phyloP scores from a whole-genome alignment of 306 rosid genomes.

The Dalbergia cultrata region DNA sequence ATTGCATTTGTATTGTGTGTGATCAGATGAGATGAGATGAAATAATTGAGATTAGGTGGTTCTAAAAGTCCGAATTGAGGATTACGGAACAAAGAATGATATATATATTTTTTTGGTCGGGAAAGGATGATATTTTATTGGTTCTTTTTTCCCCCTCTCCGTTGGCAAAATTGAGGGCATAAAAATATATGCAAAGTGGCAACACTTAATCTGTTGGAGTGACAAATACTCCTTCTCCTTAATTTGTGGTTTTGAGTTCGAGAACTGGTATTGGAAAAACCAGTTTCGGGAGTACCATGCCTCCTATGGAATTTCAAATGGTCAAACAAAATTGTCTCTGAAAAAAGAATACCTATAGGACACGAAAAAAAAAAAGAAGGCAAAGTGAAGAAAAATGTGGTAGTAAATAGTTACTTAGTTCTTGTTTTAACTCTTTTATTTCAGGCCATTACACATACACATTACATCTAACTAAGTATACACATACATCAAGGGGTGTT shows the following conservation, averaged over 20 bases:
- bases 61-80: neutral
- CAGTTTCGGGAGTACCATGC: no score
- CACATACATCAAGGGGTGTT: slow-evolving; percentile 18
- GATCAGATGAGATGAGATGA: neutral
- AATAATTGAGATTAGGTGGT: slow-evolving; percentile 14
- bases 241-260: no score
- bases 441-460: neutral
- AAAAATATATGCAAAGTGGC: neutral
- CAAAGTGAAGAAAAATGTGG: neutral
- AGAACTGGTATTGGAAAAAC: no score
- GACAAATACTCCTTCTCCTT: no score
- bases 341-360: no score
- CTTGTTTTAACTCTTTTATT: neutral
- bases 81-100: neutral
- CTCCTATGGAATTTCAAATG: no score
- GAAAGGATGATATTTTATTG: neutral
- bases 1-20: neutral
- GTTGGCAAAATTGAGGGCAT: neutral
- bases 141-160: neutral
- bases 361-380: no score
- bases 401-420: neutral
- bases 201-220: no score
- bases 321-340: no score
- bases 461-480: neutral
- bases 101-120: no score